Evolutionary conservation across 495 filamentous ascomycete species (phyloP), one percentile per base, ranked within the genome.

Genomic region (Aspergillus incahuasiensis): DNA sequence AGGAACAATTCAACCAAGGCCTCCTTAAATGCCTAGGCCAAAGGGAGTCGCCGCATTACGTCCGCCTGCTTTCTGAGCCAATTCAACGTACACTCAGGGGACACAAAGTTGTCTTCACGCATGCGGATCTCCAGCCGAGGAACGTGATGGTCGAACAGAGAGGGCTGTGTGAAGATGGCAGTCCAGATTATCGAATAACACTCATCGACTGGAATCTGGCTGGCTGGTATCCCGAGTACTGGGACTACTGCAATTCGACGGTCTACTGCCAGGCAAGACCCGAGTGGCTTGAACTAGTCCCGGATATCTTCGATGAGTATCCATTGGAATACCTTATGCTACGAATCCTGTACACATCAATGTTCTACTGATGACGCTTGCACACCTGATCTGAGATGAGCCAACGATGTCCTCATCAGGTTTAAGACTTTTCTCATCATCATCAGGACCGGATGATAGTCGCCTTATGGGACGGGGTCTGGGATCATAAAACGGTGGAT

Each of bases 181-280:
- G 55, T 22, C 42, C 40, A 20, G 48, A 55, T 20, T 64, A 60
- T 44, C 58, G 63, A 35, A 63, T 70, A 12, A 73, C 66, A 34
- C 62, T 82, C 49, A 57, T 80, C 50, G 75, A 79, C 60, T 80
- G 76, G 77, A 74, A 77, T 61, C 49, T 63, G n/a, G 60, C 75
- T 22, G 75, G 77, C 8, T 82, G 70, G 70, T 79, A 73, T 63
- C 73, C 75, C 12, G 62, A 69, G 25, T 78, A 71, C 59, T 79
- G 76, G 76, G 77, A 79, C 40, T 79, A 67, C 52, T 67, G 69
- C 21, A 76, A 70, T 49, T 45, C 56, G n/a, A 63, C 52, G 32
- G 43, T 66, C 30, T 44, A 44, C 40, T 63, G 55, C 30, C 46
- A 48, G 19, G 54, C 49, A 6, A 66, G 63, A 45, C 52, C 57